A percentile compares a stretch with the other conserved stretches of the same genome.
Conservation (phyloP, 2,329 filamentous ascomycete genomes). For the Colletotrichum tropicicola region DNA sequence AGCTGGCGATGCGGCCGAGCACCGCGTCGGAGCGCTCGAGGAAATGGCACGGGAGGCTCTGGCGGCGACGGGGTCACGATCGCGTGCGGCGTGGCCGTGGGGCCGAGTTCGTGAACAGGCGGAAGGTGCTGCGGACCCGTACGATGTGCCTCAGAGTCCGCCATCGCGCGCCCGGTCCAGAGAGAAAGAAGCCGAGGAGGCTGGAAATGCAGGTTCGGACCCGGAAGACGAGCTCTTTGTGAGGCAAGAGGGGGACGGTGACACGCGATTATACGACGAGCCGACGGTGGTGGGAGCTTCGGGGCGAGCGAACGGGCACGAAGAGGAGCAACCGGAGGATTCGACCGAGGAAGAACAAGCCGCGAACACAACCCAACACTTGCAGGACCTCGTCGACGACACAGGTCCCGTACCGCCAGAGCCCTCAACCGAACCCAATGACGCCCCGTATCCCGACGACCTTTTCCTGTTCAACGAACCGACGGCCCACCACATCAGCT, state of each 20-base stretch:
- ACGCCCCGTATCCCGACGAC: conserved; percentile 10
- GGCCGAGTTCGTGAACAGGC: too few relatives aligned
- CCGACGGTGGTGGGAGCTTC: conserved; percentile 3
- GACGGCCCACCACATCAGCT: background rate
- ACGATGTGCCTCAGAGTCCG: background rate
- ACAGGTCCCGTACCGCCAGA: conserved; percentile 1
- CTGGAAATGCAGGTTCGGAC: background rate
- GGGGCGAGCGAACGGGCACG: background rate
- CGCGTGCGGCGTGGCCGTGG: too few relatives aligned
- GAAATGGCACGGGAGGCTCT: too few relatives aligned
- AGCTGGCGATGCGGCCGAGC: background rate
- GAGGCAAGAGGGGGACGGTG: background rate
- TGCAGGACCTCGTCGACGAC: background rate
- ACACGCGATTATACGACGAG: conserved; percentile 11
- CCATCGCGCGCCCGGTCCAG: too few relatives aligned
- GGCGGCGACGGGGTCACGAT: too few relatives aligned
- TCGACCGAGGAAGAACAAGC: background rate
- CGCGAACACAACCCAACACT: background rate
- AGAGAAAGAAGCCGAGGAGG: too few relatives aligned
- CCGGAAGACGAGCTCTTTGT: background rate
- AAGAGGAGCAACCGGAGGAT: background rate
- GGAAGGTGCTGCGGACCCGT: too few relatives aligned
- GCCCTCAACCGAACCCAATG: background rate
- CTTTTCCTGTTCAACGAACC: conserved; percentile 8
- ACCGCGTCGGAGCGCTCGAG: too few relatives aligned